Percentiles rank a stretch among this genome's conserved stretches.
phyloP scores from a whole-genome alignment of 225 moss, liverwort and hornwort genomes.

The Ulota crispa region DNA sequence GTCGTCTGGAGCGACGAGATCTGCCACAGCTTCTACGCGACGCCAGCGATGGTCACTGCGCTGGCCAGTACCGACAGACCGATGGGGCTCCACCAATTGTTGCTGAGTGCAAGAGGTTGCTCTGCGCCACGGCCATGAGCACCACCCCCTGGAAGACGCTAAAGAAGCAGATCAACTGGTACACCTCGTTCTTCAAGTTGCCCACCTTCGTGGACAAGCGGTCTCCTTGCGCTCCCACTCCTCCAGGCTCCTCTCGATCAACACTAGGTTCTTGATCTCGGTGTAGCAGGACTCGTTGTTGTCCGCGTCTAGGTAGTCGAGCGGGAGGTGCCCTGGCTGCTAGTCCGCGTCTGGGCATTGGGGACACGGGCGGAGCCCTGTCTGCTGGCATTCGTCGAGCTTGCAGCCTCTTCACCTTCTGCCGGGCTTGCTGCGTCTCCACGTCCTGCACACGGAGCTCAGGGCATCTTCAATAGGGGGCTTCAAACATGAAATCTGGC shows the following conservation, averaged over 20 bases:
- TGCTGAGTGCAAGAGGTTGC: conserved; percentile 19
- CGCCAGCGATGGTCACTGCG: not conserved
- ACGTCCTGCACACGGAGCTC: too few relatives aligned
- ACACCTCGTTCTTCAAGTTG: conserved; percentile 15
- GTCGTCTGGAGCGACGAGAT: not conserved
- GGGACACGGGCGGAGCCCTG: too few relatives aligned
- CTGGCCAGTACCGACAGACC: not conserved
- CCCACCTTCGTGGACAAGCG: not conserved
- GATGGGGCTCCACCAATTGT: conserved; percentile 15
- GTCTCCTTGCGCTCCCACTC: conserved; percentile 11
- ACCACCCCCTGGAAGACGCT: conserved; percentile 21
- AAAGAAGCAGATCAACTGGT: not conserved
- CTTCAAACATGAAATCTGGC: too few relatives aligned
- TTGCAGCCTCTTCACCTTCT: too few relatives aligned
- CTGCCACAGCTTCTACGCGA: conserved; percentile 1
- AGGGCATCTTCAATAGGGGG: too few relatives aligned
- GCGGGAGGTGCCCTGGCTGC: too few relatives aligned
- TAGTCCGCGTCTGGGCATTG: not conserved
- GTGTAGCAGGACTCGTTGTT: conserved; percentile 3
- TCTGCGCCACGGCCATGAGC: conserved; percentile 27
- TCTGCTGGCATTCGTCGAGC: too few relatives aligned
- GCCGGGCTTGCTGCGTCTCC: too few relatives aligned
- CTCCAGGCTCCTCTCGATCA: not conserved
- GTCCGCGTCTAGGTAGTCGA: not conserved
- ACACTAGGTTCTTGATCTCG: not conserved